Conservation (phyloP, 768 basidiomycete species). For the Cantharellus cinnabarinus region DNA sequence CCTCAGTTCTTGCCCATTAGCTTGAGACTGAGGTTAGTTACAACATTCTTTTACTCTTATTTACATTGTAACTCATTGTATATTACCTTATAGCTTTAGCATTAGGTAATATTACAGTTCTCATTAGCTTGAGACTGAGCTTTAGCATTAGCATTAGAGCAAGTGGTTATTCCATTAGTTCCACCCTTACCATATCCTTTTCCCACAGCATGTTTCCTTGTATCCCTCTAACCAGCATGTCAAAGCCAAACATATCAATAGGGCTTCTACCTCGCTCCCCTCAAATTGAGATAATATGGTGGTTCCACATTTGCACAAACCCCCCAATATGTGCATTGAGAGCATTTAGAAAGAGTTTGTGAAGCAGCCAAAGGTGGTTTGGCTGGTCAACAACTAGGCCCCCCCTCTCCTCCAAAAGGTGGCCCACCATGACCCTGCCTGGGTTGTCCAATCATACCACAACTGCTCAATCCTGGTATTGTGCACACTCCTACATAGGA, state of each 20-base stretch:
- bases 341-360: constrained; percentile 18
- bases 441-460: constrained; percentile 16
- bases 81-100: too few relatives aligned
- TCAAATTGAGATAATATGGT: constrained; percentile 8
- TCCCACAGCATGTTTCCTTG: constrained; percentile 1
- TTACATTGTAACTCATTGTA: too few relatives aligned
- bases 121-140: too few relatives aligned
- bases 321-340: constrained; percentile 17
- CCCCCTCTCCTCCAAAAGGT: constrained; percentile 21
- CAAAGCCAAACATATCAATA: constrained; percentile 12
- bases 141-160: too few relatives aligned
- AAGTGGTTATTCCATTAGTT: too few relatives aligned
- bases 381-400: constrained; percentile 13
- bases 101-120: too few relatives aligned
- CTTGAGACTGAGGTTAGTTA: too few relatives aligned
- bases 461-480: constrained; percentile 14
- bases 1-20: too few relatives aligned
- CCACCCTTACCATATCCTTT: too few relatives aligned
- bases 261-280: constrained; percentile 11
- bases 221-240: constrained; percentile 7
- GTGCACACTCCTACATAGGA: constrained; percentile 11
- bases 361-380: constrained; percentile 23
- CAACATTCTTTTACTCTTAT: too few relatives aligned
- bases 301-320: constrained; percentile 13
- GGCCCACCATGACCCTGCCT: constrained; percentile 27